Conservation (phyloP, 2,329 filamentous ascomycete species). For the Cercospora nicotianae region DNA sequence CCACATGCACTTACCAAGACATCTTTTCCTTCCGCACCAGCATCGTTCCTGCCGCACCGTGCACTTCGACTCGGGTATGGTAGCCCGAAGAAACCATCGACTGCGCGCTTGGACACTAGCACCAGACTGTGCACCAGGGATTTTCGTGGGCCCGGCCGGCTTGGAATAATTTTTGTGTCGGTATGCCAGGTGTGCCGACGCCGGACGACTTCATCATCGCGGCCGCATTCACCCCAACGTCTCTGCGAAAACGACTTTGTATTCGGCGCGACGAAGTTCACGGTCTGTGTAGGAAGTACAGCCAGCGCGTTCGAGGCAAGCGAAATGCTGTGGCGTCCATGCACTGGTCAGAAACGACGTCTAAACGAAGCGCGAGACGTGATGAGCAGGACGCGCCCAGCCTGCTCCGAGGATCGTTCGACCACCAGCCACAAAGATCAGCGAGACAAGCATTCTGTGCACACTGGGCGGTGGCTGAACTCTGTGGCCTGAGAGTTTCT, state of each 20-base stretch:
- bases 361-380: constrained; percentile 1
- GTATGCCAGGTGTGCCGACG: not conserved
- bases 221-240: not conserved
- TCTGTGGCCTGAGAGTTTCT: not conserved
- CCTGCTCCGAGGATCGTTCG: not conserved
- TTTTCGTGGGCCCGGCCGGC: not conserved
- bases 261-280: not conserved
- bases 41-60: not conserved
- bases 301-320: not conserved
- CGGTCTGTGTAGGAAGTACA: not conserved
- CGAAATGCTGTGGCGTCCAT: not conserved
- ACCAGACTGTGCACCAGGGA: not conserved
- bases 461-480: not conserved
- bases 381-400: constrained; percentile 1
- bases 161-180: not conserved
- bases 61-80: not conserved
- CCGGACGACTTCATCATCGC: not conserved
- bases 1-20: not conserved
- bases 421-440: not conserved
- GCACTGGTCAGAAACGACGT: not conserved
- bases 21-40: not conserved
- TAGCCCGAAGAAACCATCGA: not conserved
- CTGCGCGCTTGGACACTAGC: not conserved
- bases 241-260: not conserved
- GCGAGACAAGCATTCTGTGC: not conserved